phyloP scores from a whole-genome alignment of 345 rosid genomes.

The Lepidium sativum region DNA sequence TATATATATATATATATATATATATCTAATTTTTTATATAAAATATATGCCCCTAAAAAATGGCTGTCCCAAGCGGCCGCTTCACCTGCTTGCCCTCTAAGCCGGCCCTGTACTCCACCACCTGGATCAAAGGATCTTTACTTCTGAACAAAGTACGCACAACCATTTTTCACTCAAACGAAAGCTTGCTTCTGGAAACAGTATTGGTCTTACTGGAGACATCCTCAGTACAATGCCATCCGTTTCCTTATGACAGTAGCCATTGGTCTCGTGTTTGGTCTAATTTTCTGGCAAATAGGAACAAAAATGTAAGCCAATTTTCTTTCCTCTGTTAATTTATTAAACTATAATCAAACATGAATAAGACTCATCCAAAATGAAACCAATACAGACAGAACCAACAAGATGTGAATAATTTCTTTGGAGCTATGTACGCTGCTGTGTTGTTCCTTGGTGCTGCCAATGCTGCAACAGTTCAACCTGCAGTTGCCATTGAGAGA shows the following conservation, averaged over 20 bases:
- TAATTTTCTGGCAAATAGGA: constrained; percentile 72
- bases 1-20: too few relatives aligned
- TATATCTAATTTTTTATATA: too few relatives aligned
- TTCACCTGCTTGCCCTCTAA: too few relatives aligned
- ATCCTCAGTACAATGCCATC: constrained; percentile 62
- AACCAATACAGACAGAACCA: constrained; percentile 30
- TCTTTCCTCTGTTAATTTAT: background rate
- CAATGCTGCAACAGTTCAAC: constrained; percentile 52
- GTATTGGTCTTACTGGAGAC: constrained; percentile 65
- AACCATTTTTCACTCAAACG: constrained; percentile 46
- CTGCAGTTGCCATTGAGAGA: constrained; percentile 62
- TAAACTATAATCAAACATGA: background rate
- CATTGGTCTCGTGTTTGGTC: constrained; percentile 53
- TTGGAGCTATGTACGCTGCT: constrained; percentile 71
- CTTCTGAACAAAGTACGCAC: constrained; percentile 55
- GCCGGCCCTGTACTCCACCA: too few relatives aligned
- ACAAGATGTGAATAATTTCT: constrained; percentile 54
- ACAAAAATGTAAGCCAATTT: constrained; percentile 32
- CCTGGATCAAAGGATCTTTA: constrained; percentile 51
- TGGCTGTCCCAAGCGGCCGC: too few relatives aligned
- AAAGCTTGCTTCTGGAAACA: constrained; percentile 80
- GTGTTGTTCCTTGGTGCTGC: constrained; percentile 57
- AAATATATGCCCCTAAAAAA: too few relatives aligned
- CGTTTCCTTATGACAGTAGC: constrained; percentile 48
- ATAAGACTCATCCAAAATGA: background rate